Evolutionary conservation across 2,329 filamentous ascomycete species (phyloP).

Genomic region (Fusarium annulatum): DNA sequence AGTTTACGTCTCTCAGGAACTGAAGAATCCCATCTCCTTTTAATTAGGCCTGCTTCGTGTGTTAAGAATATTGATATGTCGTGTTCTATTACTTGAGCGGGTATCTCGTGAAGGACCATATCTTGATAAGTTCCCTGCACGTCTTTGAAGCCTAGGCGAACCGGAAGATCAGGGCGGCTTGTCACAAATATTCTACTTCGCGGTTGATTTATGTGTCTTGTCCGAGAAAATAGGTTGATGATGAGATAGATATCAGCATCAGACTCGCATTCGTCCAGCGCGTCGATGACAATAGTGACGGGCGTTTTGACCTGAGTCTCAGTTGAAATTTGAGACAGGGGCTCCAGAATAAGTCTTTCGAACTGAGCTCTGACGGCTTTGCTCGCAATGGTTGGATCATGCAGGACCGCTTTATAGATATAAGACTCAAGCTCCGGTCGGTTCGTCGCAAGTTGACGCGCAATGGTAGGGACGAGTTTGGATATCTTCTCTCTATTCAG

Average conservation of each 20-base stretch:
- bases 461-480: accelerated
- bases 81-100: slow-evolving; percentile 42
- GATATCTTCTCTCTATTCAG: accelerated
- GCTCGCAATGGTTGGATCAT: not conserved
- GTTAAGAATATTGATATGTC: slow-evolving; percentile 46
- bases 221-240: not conserved
- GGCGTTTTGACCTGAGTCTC: not conserved
- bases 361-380: not conserved
- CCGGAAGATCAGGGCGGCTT: slow-evolving; percentile 54
- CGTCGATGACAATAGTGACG: not conserved
- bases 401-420: accelerated
- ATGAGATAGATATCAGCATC: not conserved
- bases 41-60: not conserved
- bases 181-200: slow-evolving; percentile 50
- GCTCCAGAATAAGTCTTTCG: accelerated
- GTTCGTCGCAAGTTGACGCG: not conserved
- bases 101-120: slow-evolving; percentile 52
- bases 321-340: not conserved
- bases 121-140: slow-evolving; percentile 38
- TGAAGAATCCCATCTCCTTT: not conserved
- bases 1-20: accelerated
- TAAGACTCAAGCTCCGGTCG: accelerated
- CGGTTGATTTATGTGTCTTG: slow-evolving; percentile 9
- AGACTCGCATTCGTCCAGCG: not conserved
- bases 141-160: slow-evolving; percentile 51